Evolutionary conservation across 2,329 filamentous ascomycete genomes (phyloP).

Genomic region (Diaporthe vaccinii): DNA sequence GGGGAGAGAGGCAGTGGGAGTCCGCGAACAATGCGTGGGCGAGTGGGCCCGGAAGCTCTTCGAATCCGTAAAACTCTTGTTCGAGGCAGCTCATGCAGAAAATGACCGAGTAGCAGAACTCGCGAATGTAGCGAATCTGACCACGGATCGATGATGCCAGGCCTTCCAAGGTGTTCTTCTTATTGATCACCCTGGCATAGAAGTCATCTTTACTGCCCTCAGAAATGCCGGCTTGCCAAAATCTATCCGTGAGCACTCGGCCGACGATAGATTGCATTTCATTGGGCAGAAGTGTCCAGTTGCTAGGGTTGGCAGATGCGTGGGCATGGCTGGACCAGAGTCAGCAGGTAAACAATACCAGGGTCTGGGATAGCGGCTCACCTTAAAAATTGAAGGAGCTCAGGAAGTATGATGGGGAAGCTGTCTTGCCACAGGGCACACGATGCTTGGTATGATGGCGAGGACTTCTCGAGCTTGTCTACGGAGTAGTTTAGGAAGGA

Average conservation of each 20-base stretch:
- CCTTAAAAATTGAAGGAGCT: slow-evolving; percentile 86
- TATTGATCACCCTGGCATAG: slow-evolving; percentile 90
- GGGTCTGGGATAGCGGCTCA: slow-evolving; percentile 49
- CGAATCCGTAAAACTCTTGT: slow-evolving; percentile 90
- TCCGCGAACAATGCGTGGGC: slow-evolving; percentile 88
- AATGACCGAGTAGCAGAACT: slow-evolving; percentile 93
- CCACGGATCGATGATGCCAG: slow-evolving; percentile 94
- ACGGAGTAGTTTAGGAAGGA: slow-evolving; percentile 93
- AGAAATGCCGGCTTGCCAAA: slow-evolving; percentile 98
- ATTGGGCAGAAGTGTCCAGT: slow-evolving; percentile 82
- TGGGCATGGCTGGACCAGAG: slow-evolving; percentile 79
- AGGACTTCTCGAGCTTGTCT: slow-evolving; percentile 84
- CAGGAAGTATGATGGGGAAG: slow-evolving; percentile 86
- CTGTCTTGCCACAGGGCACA: slow-evolving; percentile 87
- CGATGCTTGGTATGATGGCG: slow-evolving; percentile 80
- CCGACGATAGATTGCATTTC: slow-evolving; percentile 84
- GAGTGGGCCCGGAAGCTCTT: slow-evolving; percentile 84
- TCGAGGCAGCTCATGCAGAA: slow-evolving; percentile 93
- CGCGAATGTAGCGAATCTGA: slow-evolving; percentile 88
- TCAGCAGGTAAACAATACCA: slow-evolving; percentile 31
- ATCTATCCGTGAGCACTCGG: slow-evolving; percentile 90
- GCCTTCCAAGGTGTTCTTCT: slow-evolving; percentile 90
- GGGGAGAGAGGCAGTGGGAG: slow-evolving; percentile 85
- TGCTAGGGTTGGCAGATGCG: slow-evolving; percentile 87
- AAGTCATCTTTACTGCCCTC: slow-evolving; percentile 97